Percentiles rank a stretch among this genome's conserved stretches.
phyloP scores from a whole-genome alignment of 352 stramenopile genomes.

The Elongisporangium senticosum region DNA sequence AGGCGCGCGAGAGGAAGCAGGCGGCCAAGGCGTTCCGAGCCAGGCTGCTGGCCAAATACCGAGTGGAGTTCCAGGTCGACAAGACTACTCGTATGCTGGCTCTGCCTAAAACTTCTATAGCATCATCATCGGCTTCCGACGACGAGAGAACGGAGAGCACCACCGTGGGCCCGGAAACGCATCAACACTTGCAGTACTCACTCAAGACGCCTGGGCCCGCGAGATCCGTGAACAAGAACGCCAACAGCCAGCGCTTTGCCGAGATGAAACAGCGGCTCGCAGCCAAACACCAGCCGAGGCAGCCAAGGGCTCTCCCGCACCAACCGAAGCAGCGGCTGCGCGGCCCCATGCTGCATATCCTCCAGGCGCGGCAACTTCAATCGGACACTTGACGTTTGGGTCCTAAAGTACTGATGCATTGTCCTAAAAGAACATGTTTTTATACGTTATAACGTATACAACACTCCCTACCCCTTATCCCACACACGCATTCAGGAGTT shows the following conservation, averaged over 20 bases:
- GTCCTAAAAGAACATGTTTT: not conserved
- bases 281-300: constrained; percentile 5
- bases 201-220: constrained; percentile 3
- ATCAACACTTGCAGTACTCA: constrained; percentile 16
- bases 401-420: no score
- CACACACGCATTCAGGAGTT: not conserved
- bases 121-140: not conserved
- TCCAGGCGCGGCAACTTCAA: constrained; percentile 29
- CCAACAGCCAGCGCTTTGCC: constrained; percentile 35
- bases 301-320: not conserved
- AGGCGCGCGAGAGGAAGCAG: constrained; percentile 13
- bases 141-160: constrained; percentile 6
- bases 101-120: constrained; percentile 10
- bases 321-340: constrained; percentile 13
- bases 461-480: not conserved
- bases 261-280: constrained; percentile 35
- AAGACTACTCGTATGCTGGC: constrained; percentile 47
- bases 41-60: constrained; percentile 56
- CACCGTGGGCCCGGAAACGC: constrained; percentile 9
- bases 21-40: constrained; percentile 29
- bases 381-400: not conserved
- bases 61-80: constrained; percentile 39
- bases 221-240: constrained; percentile 15
- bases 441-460: not conserved
- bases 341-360: constrained; percentile 38